Conservation (phyloP, 345 rosid genomes). For the Linum trigynum region DNA sequence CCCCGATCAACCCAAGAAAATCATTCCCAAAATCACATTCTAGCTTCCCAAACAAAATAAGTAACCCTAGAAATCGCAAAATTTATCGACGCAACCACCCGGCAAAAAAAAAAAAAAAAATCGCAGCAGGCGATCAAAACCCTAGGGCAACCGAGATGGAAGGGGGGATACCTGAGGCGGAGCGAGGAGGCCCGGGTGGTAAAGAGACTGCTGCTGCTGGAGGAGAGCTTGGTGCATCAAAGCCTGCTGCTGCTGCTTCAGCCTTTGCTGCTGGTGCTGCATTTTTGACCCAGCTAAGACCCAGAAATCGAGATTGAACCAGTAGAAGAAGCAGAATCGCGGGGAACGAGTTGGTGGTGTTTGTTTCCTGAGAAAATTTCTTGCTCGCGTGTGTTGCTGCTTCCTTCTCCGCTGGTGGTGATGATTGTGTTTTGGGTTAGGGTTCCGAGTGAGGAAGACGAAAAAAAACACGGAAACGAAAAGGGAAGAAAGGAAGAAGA, state of each 20-base stretch:
- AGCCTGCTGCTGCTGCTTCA: conserved; percentile 76
- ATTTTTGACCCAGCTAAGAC: conserved; percentile 18
- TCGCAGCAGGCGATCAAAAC: background rate
- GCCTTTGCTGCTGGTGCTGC: conserved; percentile 54
- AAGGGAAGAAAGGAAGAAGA: background rate
- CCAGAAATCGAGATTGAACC: background rate
- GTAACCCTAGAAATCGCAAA: background rate
- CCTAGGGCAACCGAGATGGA: conserved; percentile 8
- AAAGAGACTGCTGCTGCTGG: conserved; percentile 79
- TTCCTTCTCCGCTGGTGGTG: too few species aligned
- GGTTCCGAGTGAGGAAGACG: background rate
- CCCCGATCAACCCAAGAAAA: too few species aligned
- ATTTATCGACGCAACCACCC: background rate
- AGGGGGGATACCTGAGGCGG: conserved; percentile 59
- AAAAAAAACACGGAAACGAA: conserved; percentile 7
- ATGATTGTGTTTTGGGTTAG: conserved; percentile 4
- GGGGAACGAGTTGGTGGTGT: conserved; percentile 8
- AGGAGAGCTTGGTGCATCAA: conserved; percentile 96
- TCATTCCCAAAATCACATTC: background rate
- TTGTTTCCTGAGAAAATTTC: conserved; percentile 26
- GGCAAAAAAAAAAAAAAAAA: background rate
- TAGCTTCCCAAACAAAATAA: background rate
- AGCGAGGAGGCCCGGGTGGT: conserved; percentile 85
- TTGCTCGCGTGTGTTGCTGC: too few species aligned
- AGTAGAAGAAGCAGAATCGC: background rate